phyloP scores from a whole-genome alignment of 768 basidiomycete genomes.

The Mycena latifolia region DNA sequence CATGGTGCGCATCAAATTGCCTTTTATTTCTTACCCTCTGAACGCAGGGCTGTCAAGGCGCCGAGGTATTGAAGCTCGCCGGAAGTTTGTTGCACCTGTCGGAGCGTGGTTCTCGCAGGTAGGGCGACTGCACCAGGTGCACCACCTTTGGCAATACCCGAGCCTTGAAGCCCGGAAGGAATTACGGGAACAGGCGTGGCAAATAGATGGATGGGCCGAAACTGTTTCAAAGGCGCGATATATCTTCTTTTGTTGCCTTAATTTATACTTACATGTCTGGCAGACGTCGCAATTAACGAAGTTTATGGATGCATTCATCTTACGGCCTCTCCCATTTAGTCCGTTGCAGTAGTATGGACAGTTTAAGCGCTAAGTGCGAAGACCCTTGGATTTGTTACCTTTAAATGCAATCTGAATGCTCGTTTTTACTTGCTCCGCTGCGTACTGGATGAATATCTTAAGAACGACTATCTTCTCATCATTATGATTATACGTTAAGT shows the following conservation, averaged over 20 bases:
- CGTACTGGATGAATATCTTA: too few relatives aligned
- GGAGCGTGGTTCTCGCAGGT: conserved; percentile 82
- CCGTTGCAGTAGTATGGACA: conserved; percentile 75
- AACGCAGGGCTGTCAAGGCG: conserved; percentile 65
- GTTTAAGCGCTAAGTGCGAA: not conserved
- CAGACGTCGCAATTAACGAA: conserved; percentile 92
- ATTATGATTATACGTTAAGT: too few relatives aligned
- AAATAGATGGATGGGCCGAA: conserved; percentile 94
- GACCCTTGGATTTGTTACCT: not conserved
- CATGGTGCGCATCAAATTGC: conserved; percentile 70
- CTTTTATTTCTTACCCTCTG: conserved; percentile 8
- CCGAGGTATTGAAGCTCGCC: conserved; percentile 92
- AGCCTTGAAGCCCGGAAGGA: conserved; percentile 86
- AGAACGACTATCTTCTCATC: too few relatives aligned
- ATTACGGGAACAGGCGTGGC: conserved; percentile 91
- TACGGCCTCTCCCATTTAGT: conserved; percentile 84
- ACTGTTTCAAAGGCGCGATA: conserved; percentile 87
- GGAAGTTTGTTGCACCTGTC: conserved; percentile 86
- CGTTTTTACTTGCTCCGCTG: too few relatives aligned
- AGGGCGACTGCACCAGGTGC: conserved; percentile 87
- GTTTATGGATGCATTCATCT: conserved; percentile 88
- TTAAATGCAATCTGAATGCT: not conserved
- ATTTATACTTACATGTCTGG: conserved; percentile 29
- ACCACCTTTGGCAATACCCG: conserved; percentile 98
- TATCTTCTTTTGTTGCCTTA: conserved; percentile 7